Percentiles rank a stretch among this genome's conserved stretches.
These are phyloP conservation scores for Trichoderma afroharzianum DNA, from an alignment of 2,329 filamentous ascomycete genomes.

Conservation along the genomic window DNA sequence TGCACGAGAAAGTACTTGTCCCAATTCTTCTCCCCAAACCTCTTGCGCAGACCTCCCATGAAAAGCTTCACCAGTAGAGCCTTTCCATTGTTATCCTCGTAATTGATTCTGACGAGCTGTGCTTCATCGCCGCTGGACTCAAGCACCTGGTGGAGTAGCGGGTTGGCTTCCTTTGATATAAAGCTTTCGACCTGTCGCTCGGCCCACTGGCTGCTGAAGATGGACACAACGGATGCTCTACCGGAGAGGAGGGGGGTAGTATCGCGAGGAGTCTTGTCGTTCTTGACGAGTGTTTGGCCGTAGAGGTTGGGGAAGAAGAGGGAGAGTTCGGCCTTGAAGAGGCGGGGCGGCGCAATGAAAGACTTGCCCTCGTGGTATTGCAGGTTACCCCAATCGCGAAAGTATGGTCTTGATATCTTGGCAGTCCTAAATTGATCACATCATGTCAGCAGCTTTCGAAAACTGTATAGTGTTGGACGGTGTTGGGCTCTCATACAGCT, in stretches of 20 bases:
- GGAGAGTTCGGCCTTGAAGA: constrained; percentile 77
- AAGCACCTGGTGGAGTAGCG: constrained; percentile 63
- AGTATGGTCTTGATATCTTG: constrained; percentile 83
- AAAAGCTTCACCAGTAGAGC: constrained; percentile 57
- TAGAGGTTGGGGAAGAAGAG: constrained; percentile 92
- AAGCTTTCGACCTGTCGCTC: constrained; percentile 76
- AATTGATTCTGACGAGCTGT: constrained; percentile 82
- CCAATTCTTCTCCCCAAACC: constrained; percentile 52
- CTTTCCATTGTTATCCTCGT: constrained; percentile 76
- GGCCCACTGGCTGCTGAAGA: constrained; percentile 85
- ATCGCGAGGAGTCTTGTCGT: constrained; percentile 50
- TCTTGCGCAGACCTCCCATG: constrained; percentile 48
- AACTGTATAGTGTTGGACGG: background rate
- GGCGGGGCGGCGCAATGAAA: constrained; percentile 77
- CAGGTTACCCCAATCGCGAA: constrained; percentile 90
- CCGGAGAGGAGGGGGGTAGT: constrained; percentile 74
- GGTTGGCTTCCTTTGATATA: constrained; percentile 61
- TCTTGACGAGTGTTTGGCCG: constrained; percentile 69
- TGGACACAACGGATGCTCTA: constrained; percentile 71
- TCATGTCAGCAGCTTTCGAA: background rate
- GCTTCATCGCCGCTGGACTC: constrained; percentile 49
- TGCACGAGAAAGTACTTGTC: constrained; percentile 59
- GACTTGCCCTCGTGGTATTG: constrained; percentile 82
- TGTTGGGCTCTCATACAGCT: constrained; percentile 55
- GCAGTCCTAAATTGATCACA: constrained; percentile 51